These are phyloP conservation scores for Cubamyces lactineus DNA, from an alignment of 768 basidiomycete species.

Conservation along the genomic window DNA sequence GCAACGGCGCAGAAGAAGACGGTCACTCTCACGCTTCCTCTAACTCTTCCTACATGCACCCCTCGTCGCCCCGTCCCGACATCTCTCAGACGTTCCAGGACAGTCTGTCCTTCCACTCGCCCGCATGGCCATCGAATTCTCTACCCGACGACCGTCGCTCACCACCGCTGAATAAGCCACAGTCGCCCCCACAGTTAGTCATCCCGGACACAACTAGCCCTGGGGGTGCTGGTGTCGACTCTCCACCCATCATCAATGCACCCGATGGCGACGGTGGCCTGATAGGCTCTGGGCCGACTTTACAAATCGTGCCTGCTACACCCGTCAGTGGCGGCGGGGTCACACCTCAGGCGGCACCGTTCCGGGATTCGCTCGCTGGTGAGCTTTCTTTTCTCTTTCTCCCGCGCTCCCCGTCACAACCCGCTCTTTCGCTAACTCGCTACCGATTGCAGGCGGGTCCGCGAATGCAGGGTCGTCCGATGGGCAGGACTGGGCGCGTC, in stretches of 20 bases:
- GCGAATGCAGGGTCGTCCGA: conserved; percentile 15
- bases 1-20: conserved; percentile 55
- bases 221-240: conserved; percentile 38
- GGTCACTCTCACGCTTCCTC: conserved; percentile 67
- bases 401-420: neutral
- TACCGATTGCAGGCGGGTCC: conserved; percentile 9
- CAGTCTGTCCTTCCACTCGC: conserved; percentile 66
- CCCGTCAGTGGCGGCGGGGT: conserved; percentile 69
- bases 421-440: neutral
- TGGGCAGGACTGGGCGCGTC: conserved; percentile 20
- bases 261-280: conserved; percentile 58
- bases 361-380: conserved; percentile 60
- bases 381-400: conserved; percentile 31
- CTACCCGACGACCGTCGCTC: conserved; percentile 49
- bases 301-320: conserved; percentile 84
- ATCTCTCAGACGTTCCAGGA: conserved; percentile 58
- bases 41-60: conserved; percentile 59
- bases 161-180: conserved; percentile 54
- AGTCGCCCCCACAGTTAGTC: conserved; percentile 62
- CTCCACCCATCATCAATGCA: conserved; percentile 61
- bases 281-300: conserved; percentile 55
- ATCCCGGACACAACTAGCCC: conserved; percentile 59
- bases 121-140: conserved; percentile 49
- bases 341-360: conserved; percentile 49
- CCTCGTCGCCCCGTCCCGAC: conserved; percentile 58